Evolutionary conservation across 148 eudicot genomes (phyloP).

Genomic region (Rhododendron ovatum): DNA sequence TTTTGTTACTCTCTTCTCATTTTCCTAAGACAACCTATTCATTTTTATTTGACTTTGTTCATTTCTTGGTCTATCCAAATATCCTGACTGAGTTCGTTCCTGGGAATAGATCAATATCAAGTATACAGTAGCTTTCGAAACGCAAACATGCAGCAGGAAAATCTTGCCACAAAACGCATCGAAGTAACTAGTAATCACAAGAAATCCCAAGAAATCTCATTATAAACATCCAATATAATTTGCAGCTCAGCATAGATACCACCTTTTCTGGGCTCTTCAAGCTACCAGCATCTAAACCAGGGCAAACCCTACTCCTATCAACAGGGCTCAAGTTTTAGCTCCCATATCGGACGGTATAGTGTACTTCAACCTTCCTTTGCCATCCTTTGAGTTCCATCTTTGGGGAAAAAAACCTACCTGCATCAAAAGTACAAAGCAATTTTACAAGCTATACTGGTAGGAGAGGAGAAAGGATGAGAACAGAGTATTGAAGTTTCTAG

Average conservation of each 20-base stretch:
- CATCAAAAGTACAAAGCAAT: background rate
- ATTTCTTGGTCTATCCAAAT: background rate
- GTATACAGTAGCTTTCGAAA: background rate
- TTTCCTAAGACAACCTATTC: background rate
- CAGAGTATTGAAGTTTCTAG: background rate
- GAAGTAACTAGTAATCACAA: background rate
- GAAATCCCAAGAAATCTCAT: background rate
- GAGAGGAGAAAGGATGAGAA: background rate
- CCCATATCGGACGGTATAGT: background rate
- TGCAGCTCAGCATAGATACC: background rate
- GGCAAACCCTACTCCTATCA: background rate
- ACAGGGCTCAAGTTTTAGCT: background rate
- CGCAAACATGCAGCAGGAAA: background rate
- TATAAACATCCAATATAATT: background rate
- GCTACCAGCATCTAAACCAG: background rate
- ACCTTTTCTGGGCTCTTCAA: background rate
- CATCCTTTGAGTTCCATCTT: background rate
- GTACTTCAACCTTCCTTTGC: background rate
- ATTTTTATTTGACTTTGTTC: no score
- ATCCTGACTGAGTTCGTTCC: background rate
- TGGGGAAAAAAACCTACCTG: background rate
- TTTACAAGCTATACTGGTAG: background rate
- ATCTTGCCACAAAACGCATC: background rate
- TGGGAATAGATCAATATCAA: background rate
- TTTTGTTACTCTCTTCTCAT: no score